Percentiles rank a stretch among this genome's conserved stretches.
Evolutionary conservation across 331 rosid genomes (phyloP).

Genomic region (Pyracantha coccinea): DNA sequence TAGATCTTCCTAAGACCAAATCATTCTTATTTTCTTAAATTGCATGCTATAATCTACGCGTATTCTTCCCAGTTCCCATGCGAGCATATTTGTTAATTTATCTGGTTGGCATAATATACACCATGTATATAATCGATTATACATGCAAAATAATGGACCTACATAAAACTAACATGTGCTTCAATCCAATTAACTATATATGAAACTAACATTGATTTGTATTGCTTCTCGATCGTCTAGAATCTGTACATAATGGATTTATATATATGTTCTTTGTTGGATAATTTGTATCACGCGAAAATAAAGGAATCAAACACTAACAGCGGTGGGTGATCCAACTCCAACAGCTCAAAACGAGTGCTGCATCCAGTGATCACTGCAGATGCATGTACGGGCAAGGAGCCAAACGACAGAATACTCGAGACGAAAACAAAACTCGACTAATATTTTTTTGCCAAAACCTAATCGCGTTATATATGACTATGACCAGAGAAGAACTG

Average conservation of each 20-base stretch:
- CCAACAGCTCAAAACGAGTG: not conserved
- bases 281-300: not conserved
- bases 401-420: not conserved
- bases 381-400: not conserved
- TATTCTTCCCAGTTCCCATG: not conserved
- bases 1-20: not conserved
- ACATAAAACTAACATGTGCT: no score
- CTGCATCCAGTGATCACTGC: not conserved
- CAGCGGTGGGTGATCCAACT: not conserved
- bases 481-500: not conserved
- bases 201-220: not conserved
- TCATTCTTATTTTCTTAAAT: no score
- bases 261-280: not conserved
- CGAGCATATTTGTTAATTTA: not conserved
- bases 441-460: not conserved
- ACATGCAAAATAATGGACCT: no score
- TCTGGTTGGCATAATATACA: not conserved
- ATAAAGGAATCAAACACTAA: not conserved
- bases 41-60: not conserved
- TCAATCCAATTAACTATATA: not conserved
- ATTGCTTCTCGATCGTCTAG: not conserved
- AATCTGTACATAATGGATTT: not conserved
- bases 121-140: not conserved
- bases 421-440: not conserved
- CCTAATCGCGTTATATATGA: not conserved